A percentile compares a stretch with the other conserved stretches of the same genome.
These are phyloP conservation scores for Protomyces macrosporus DNA, from an alignment of 1,139 yeast genomes.

Conservation along the genomic window DNA sequence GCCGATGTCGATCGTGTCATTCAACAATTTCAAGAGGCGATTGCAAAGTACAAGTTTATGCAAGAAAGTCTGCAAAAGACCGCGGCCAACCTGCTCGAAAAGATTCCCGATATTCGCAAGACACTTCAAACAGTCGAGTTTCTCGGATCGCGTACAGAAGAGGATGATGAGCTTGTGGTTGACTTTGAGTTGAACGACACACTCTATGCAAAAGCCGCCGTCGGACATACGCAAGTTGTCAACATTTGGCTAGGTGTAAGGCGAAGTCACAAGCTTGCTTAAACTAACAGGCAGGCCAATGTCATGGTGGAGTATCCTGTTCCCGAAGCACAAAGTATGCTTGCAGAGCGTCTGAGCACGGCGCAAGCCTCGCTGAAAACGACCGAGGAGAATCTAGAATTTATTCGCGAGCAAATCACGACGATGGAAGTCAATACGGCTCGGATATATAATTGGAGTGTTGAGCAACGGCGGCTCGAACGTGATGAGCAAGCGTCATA, in stretches of 20 bases:
- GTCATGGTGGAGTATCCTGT: slow-evolving; percentile 94
- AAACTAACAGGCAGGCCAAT: slow-evolving; percentile 52
- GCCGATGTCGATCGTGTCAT: slow-evolving; percentile 68
- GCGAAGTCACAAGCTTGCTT: slow-evolving; percentile 1
- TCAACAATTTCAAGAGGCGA: slow-evolving; percentile 62
- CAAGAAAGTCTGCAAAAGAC: slow-evolving; percentile 64
- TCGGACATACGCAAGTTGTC: slow-evolving; percentile 60
- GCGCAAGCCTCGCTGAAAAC: slow-evolving; percentile 56
- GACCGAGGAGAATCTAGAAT: slow-evolving; percentile 81
- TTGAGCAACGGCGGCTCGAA: background rate
- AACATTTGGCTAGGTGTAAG: slow-evolving; percentile 75
- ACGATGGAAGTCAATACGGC: slow-evolving; percentile 98
- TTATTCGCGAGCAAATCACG: slow-evolving; percentile 84
- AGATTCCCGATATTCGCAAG: slow-evolving; percentile 86
- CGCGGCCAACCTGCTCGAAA: slow-evolving; percentile 58
- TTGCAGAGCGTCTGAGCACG: slow-evolving; percentile 56
- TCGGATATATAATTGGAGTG: slow-evolving; percentile 66
- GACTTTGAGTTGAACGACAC: slow-evolving; percentile 92
- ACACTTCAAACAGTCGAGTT: slow-evolving; percentile 67
- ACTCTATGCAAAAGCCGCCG: slow-evolving; percentile 72
- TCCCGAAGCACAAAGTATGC: slow-evolving; percentile 72
- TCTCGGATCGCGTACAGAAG: slow-evolving; percentile 47
- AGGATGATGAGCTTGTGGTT: slow-evolving; percentile 39
- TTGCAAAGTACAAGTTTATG: slow-evolving; percentile 68
- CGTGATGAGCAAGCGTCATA: background rate